phyloP scores from a whole-genome alignment of 2,329 filamentous ascomycete genomes.

The Trichoderma breve region DNA sequence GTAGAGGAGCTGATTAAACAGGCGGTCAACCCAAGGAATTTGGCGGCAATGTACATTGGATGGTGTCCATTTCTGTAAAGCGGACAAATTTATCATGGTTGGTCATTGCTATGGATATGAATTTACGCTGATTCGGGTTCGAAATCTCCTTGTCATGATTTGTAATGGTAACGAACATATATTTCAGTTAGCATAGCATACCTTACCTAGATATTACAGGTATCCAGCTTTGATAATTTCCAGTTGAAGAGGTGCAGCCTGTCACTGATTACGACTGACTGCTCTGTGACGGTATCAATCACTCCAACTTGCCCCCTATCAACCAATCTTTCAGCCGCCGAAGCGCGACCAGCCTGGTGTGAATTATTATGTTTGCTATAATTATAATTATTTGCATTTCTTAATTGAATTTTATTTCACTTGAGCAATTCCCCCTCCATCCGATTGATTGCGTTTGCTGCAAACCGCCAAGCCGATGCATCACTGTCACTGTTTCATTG shows the following conservation, averaged over 20 bases:
- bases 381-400: neutral
- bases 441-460: neutral
- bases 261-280: neutral
- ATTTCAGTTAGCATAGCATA: neutral
- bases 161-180: neutral
- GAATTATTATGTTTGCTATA: neutral
- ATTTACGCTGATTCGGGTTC: neutral
- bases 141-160: neutral
- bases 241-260: neutral
- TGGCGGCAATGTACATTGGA: conserved; percentile 95
- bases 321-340: neutral
- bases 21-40: conserved; percentile 74
- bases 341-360: neutral
- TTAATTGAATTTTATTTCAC: neutral
- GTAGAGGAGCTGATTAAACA: conserved; percentile 92
- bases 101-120: neutral
- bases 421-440: neutral
- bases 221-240: neutral
- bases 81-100: neutral
- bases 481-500: neutral
- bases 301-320: neutral
- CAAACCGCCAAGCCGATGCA: neutral
- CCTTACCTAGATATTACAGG: no score
- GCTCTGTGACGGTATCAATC: neutral
- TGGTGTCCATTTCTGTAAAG: conserved; percentile 66